Evolutionary conservation across 2,329 filamentous ascomycete species (phyloP).

Genomic region (Dryadomyces quercus-mongolicae): DNA sequence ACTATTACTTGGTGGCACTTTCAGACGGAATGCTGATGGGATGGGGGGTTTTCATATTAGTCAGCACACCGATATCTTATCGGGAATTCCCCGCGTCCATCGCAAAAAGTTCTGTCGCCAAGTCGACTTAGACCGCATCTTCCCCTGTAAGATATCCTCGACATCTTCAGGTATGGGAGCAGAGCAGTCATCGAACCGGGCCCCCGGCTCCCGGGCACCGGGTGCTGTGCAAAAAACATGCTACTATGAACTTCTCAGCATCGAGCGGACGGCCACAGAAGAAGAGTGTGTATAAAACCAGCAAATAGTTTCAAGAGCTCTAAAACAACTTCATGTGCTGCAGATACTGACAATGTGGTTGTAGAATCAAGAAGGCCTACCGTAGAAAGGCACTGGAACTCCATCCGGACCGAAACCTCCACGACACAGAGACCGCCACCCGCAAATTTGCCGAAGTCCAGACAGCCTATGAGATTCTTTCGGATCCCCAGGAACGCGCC

Average conservation of each 20-base stretch:
- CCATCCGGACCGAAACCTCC: conserved; percentile 88
- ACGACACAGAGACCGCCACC: conserved; percentile 69
- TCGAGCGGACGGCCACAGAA: conserved; percentile 61
- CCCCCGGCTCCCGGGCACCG: conserved; percentile 14
- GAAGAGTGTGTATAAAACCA: conserved; percentile 50
- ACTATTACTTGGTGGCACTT: not conserved
- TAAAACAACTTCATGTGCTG: not conserved
- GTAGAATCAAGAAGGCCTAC: conserved; percentile 86
- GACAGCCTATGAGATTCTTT: conserved; percentile 88
- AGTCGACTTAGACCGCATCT: not conserved
- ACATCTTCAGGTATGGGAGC: conserved; percentile 32
- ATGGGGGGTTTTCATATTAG: not conserved
- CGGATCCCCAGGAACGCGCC: conserved; percentile 85
- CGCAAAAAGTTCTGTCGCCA: not conserved
- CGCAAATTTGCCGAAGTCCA: conserved; percentile 83
- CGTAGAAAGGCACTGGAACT: conserved; percentile 81
- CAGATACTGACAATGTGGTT: not conserved
- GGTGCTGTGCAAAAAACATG: conserved; percentile 45
- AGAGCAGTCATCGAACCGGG: conserved; percentile 36
- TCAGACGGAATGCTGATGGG: not conserved
- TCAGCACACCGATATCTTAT: not conserved
- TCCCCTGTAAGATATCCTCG: too few relatives aligned
- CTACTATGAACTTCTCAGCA: conserved; percentile 74
- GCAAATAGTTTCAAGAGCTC: not conserved
- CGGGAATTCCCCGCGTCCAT: not conserved